phyloP scores from a whole-genome alignment of 495 filamentous ascomycete genomes.

The Rhypophila decipiens region DNA sequence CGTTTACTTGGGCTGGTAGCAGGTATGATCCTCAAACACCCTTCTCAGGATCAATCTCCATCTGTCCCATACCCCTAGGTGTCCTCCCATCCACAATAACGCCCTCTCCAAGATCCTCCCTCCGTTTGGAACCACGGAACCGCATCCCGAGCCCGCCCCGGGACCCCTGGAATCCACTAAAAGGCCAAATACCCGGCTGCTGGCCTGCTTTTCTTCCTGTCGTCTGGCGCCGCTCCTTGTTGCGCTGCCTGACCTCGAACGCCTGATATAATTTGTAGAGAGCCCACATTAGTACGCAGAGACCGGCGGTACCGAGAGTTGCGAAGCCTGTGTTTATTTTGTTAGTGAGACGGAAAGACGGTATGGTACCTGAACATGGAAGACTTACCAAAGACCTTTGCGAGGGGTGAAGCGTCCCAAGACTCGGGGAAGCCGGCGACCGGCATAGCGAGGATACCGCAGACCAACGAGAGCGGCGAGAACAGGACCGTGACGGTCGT shows the following conservation, averaged over 20 bases:
- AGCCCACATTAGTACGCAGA: constrained; percentile 5
- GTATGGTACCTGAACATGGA: not conserved
- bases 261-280: constrained; percentile 4
- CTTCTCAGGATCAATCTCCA: not conserved
- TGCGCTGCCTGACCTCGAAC: not conserved
- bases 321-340: constrained; percentile 4
- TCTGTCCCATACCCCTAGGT: not conserved
- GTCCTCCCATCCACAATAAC: not conserved
- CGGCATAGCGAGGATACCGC: constrained; percentile 2
- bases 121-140: no score
- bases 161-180: not conserved
- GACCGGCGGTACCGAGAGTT: constrained; percentile 4
- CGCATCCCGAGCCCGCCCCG: no score
- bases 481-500: constrained; percentile 8
- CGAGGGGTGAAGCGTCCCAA: constrained; percentile 1
- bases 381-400: constrained; percentile 6
- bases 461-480: constrained; percentile 9
- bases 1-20: no score
- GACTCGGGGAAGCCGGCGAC: constrained; percentile 2
- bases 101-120: no score
- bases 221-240: not conserved
- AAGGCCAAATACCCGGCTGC: not conserved
- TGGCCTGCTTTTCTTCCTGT: no score
- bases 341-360: no score
- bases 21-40: no score